phyloP scores from a whole-genome alignment of 2,329 filamentous ascomycete genomes.

The Fusarium tupiense region DNA sequence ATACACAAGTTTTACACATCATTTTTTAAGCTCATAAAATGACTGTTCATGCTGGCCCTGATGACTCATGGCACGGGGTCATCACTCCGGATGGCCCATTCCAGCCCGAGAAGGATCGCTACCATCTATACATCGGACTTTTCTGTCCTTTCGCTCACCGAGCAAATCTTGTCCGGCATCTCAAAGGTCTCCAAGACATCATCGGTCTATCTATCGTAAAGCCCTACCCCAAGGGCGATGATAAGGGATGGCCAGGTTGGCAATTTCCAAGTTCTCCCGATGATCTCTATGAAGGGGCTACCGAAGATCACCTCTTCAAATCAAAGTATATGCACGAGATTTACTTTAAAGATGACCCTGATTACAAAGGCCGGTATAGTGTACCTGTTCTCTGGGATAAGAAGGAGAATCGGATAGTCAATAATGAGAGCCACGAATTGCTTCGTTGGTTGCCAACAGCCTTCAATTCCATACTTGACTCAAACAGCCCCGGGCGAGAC shows the following conservation, averaged over 20 bases:
- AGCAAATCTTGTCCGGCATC: conserved; percentile 73
- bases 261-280: conserved; percentile 61
- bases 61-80: conserved; percentile 42
- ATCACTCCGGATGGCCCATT: conserved; percentile 51
- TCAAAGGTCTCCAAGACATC: conserved; percentile 78
- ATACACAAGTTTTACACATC: too few species aligned
- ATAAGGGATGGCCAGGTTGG: conserved; percentile 71
- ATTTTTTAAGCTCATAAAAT: not conserved
- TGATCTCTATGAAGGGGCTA: conserved; percentile 66
- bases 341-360: conserved; percentile 73
- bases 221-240: conserved; percentile 73
- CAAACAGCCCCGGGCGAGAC: conserved; percentile 50
- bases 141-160: conserved; percentile 76
- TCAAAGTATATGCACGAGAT: conserved; percentile 75
- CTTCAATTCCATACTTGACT: conserved; percentile 68
- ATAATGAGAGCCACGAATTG: conserved; percentile 84
- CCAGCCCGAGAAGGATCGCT: conserved; percentile 66
- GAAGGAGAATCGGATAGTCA: conserved; percentile 75
- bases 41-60: conserved; percentile 29
- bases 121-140: conserved; percentile 68
- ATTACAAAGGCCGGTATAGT: conserved; percentile 77
- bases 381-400: conserved; percentile 79
- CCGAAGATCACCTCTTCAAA: conserved; percentile 70
- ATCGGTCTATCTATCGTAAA: conserved; percentile 71
- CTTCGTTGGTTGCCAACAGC: conserved; percentile 85